These are phyloP conservation scores for Posidonia oceanica DNA, from an alignment of 116 monocot species.

Conservation along the genomic window DNA sequence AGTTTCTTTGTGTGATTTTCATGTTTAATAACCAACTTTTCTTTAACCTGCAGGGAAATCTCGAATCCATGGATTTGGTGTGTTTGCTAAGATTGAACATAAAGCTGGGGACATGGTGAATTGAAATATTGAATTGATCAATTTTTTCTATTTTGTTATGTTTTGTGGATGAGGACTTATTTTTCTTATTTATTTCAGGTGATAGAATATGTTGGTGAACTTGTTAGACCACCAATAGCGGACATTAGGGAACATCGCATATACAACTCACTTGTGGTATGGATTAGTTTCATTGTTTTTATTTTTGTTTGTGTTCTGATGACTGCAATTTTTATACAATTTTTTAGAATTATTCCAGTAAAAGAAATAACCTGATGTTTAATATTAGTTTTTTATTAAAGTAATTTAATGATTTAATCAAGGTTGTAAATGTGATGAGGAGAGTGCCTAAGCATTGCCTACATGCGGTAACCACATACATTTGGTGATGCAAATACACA, in stretches of 20 bases:
- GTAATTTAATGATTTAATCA: too few relatives aligned
- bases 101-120: conserved; percentile 98
- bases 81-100: conserved; percentile 85
- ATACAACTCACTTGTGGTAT: conserved; percentile 92
- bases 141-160: conserved; percentile 8
- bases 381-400: too few relatives aligned
- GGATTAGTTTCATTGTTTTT: conserved; percentile 4
- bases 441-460: too few relatives aligned
- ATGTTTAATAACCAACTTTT: not conserved
- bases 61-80: conserved; percentile 98
- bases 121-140: conserved; percentile 7
- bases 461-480: too few relatives aligned
- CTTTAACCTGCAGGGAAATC: conserved; percentile 57
- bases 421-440: too few relatives aligned
- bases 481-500: too few relatives aligned
- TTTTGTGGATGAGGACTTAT: not conserved
- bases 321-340: not conserved
- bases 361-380: too few relatives aligned
- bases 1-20: not conserved
- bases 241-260: conserved; percentile 85
- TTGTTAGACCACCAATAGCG: conserved; percentile 87
- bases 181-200: conserved; percentile 29
- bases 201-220: conserved; percentile 92
- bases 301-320: not conserved
- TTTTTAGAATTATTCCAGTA: too few relatives aligned